Percentiles rank a stretch among this genome's conserved stretches.
Evolutionary conservation across 75 land plant genomes (phyloP).

Genomic region (Pinus taeda): DNA sequence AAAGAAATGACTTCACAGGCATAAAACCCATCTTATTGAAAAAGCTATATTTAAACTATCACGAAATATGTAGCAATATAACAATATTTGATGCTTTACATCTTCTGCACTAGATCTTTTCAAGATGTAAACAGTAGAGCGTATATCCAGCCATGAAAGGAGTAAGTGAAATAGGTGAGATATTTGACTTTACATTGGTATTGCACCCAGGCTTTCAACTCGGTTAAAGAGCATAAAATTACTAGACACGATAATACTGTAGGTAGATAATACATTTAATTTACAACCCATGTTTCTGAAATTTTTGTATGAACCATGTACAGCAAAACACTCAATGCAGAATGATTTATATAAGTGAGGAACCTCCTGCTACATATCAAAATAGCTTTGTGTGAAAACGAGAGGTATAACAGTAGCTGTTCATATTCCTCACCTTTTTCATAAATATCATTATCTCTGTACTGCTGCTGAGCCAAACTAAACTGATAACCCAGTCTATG

Average conservation of each 20-base stretch:
- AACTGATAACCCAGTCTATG: constrained; percentile 91
- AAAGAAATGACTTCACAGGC: background rate
- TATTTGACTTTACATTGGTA: background rate
- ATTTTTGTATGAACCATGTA: background rate
- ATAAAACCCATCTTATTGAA: too few species aligned
- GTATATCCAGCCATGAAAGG: background rate
- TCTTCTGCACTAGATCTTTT: background rate
- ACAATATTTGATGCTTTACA: background rate
- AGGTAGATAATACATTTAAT: background rate
- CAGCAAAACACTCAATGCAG: background rate
- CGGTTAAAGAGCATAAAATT: background rate
- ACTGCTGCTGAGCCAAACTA: constrained; percentile 57
- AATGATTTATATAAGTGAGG: background rate
- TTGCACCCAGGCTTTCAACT: background rate
- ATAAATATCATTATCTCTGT: constrained; percentile 69
- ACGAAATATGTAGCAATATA: too few species aligned
- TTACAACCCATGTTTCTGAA: background rate
- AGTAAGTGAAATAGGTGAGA: background rate
- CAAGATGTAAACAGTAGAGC: background rate
- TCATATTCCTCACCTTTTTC: constrained; percentile 60
- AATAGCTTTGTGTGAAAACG: background rate
- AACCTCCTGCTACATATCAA: background rate
- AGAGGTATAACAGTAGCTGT: background rate
- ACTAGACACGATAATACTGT: background rate
- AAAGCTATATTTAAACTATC: too few species aligned